phyloP scores from a whole-genome alignment of 2,329 filamentous ascomycete species.

The Exophiala alcalophila region DNA sequence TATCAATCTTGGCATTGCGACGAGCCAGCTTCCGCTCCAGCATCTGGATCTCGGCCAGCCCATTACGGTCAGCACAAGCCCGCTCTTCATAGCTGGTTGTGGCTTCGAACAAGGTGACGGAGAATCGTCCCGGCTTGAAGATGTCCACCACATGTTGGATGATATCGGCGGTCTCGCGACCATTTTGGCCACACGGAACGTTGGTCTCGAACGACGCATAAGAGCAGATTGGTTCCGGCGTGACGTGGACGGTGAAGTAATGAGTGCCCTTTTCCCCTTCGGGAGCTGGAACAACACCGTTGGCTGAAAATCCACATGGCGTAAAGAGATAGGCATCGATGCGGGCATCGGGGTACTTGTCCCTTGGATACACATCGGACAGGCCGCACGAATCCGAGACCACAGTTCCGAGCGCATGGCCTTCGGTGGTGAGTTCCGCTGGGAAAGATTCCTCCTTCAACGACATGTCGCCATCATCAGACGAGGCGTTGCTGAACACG shows the following conservation, averaged over 20 bases:
- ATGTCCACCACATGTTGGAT: conserved; percentile 92
- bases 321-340: conserved; percentile 96
- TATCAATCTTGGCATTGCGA: conserved; percentile 62
- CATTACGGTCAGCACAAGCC: conserved; percentile 35
- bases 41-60: conserved; percentile 39
- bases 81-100: conserved; percentile 56
- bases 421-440: conserved; percentile 82
- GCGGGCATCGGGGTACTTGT: conserved; percentile 84
- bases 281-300: conserved; percentile 85
- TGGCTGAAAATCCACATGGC: conserved; percentile 95
- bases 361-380: conserved; percentile 80
- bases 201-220: conserved; percentile 99
- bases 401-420: conserved; percentile 86
- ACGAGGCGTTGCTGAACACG: conserved; percentile 74
- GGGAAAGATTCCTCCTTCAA: conserved; percentile 59
- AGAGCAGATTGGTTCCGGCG: conserved; percentile 92
- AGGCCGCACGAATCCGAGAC: conserved; percentile 89
- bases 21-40: conserved; percentile 44
- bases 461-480: conserved; percentile 58
- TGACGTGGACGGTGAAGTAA: conserved; percentile 98
- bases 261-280: conserved; percentile 61
- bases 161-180: conserved; percentile 83
- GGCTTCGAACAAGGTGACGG: conserved; percentile 91
- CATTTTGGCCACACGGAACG: conserved; percentile 82
- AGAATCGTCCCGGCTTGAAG: conserved; percentile 97